phyloP scores from a whole-genome alignment of 495 filamentous ascomycete genomes.

The Parathielavia appendiculata region DNA sequence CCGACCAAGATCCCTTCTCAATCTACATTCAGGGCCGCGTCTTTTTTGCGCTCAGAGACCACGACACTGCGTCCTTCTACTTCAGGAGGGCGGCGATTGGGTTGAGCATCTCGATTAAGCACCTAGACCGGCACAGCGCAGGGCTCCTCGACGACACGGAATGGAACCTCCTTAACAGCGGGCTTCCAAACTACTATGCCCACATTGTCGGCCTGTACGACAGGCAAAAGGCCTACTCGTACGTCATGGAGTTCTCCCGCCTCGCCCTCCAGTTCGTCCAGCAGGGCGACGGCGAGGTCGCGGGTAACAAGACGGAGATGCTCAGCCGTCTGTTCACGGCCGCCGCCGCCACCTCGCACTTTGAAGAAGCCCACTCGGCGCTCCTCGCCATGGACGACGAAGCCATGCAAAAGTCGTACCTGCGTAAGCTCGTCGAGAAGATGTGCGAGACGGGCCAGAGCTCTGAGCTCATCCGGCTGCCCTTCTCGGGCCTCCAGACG shows the following conservation, averaged over 20 bases:
- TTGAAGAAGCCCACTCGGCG: slow-evolving; percentile 75
- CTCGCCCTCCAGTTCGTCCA: slow-evolving; percentile 64
- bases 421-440: slow-evolving; percentile 61
- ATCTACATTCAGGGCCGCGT: slow-evolving; percentile 83
- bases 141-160: slow-evolving; percentile 68
- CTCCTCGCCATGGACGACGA: slow-evolving; percentile 68
- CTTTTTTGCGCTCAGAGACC: slow-evolving; percentile 65
- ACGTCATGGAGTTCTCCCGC: slow-evolving; percentile 78
- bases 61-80: slow-evolving; percentile 62
- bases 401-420: slow-evolving; percentile 56
- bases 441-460: slow-evolving; percentile 65
- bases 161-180: slow-evolving; percentile 65
- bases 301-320: slow-evolving; percentile 54
- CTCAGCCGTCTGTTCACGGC: slow-evolving; percentile 79
- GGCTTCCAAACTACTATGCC: slow-evolving; percentile 76
- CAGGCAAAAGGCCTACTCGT: slow-evolving; percentile 63
- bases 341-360: slow-evolving; percentile 67
- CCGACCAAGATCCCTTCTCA: slow-evolving; percentile 62
- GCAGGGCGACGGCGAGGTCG: slow-evolving; percentile 33
- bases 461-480: slow-evolving; percentile 64
- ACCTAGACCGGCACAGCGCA: slow-evolving; percentile 43
- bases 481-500: slow-evolving; percentile 68
- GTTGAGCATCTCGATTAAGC: slow-evolving; percentile 48
- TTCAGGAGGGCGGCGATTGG: slow-evolving; percentile 81
- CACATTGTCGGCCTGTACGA: slow-evolving; percentile 84